Evolutionary conservation across 371 early-diverging fungal genomes (phyloP).

Genomic region (Lichtheimia ornata): DNA sequence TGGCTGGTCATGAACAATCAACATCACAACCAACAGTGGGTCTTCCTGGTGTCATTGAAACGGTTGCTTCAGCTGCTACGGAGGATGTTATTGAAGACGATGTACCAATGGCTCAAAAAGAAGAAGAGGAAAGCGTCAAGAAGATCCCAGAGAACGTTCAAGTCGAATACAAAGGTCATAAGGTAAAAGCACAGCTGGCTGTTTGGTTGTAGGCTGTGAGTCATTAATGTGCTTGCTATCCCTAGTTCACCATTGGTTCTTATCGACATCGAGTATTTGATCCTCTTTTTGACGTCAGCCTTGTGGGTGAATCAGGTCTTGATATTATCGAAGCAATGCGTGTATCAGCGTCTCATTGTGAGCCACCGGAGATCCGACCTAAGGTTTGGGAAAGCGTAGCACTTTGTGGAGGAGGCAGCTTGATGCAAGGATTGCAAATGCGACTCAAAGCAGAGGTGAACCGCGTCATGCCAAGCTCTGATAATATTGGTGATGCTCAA

Average conservation of each 20-base stretch:
- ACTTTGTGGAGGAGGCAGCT: conserved; percentile 68
- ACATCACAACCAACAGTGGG: conserved; percentile 22
- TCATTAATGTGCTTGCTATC: not conserved
- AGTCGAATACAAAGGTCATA: conserved; percentile 61
- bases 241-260: conserved; percentile 60
- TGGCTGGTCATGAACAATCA: conserved; percentile 40
- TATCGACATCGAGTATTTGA: conserved; percentile 63
- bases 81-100: conserved; percentile 38
- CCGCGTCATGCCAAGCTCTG: conserved; percentile 62
- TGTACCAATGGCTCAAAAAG: conserved; percentile 15
- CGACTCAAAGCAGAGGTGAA: conserved; percentile 66
- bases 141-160: conserved; percentile 40
- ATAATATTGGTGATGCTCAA: conserved; percentile 79
- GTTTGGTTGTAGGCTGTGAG: not conserved
- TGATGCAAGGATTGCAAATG: conserved; percentile 29
- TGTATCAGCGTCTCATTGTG: conserved; percentile 65
- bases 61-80: conserved; percentile 35
- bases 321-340: conserved; percentile 67
- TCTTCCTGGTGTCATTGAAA: conserved; percentile 23
- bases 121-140: conserved; percentile 23
- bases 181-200: conserved; percentile 30
- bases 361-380: conserved; percentile 75
- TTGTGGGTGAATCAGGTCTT: conserved; percentile 43
- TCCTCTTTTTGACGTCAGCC: conserved; percentile 64
- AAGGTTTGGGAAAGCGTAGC: conserved; percentile 82